phyloP scores from a whole-genome alignment of 164 flowering plant species.

The Annona squamosa region DNA sequence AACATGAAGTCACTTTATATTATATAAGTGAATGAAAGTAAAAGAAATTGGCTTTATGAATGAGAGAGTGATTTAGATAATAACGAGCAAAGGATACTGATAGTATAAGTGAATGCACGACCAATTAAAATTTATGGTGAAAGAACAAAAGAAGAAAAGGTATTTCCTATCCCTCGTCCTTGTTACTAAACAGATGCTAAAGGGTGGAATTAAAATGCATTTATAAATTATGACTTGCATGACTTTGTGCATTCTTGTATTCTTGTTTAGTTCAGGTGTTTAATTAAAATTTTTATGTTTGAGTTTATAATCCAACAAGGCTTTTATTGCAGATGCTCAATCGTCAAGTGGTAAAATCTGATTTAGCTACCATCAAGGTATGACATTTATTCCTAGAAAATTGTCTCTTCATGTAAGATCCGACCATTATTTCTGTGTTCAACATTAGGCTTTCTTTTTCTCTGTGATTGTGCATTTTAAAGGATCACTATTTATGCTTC shows the following conservation, averaged over 20 bases:
- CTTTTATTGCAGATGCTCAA: slow-evolving; percentile 54
- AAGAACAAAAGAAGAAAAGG: too few relatives aligned
- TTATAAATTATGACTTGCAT: neutral
- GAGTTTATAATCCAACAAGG: neutral
- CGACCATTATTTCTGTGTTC: neutral
- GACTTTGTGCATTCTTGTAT: neutral
- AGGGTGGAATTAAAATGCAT: neutral
- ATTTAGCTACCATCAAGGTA: slow-evolving; percentile 93
- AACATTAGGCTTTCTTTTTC: neutral
- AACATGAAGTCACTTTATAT: neutral
- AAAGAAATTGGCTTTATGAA: too few relatives aligned
- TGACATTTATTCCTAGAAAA: neutral
- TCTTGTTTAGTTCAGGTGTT: neutral
- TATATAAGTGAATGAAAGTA: too few relatives aligned
- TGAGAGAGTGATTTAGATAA: too few relatives aligned
- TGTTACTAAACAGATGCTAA: too few relatives aligned
- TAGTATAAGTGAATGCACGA: too few relatives aligned
- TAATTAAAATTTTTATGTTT: slow-evolving; percentile 1
- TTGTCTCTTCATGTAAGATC: neutral
- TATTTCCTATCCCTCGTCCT: too few relatives aligned
- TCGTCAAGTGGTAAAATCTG: slow-evolving; percentile 93
- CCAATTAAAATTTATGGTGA: too few relatives aligned
- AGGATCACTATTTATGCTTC: neutral
- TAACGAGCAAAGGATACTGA: too few relatives aligned
- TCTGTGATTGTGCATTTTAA: neutral